Percentiles rank a stretch among this genome's conserved stretches.
These are phyloP conservation scores for Talaromyces piceae DNA, from an alignment of 2,329 filamentous ascomycete species.

Conservation along the genomic window DNA sequence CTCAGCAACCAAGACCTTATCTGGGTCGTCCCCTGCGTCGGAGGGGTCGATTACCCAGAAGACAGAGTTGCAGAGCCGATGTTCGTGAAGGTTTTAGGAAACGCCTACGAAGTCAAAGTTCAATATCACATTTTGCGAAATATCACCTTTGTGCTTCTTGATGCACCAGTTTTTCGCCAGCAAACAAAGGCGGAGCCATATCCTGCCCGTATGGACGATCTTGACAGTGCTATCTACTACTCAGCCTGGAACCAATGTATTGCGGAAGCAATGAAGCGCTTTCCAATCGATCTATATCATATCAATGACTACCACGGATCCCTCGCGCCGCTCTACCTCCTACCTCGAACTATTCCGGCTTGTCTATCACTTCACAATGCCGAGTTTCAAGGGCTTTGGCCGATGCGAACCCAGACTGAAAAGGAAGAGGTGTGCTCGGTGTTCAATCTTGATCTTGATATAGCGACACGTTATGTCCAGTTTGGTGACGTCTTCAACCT, in stretches of 20 bases:
- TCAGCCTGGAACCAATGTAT: conserved; percentile 66
- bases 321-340: conserved; percentile 56
- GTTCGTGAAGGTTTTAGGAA: conserved; percentile 54
- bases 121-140: conserved; percentile 58
- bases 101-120: conserved; percentile 54
- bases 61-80: conserved; percentile 55
- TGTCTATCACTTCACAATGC: conserved; percentile 62
- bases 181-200: conserved; percentile 58
- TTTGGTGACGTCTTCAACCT: conserved; percentile 65
- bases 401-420: conserved; percentile 56
- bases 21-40: conserved; percentile 58
- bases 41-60: conserved; percentile 56
- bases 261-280: conserved; percentile 55
- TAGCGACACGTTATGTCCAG: conserved; percentile 56
- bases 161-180: conserved; percentile 59
- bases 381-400: conserved; percentile 63
- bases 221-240: conserved; percentile 61
- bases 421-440: conserved; percentile 57
- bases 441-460: conserved; percentile 53
- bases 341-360: conserved; percentile 55
- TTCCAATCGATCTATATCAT: conserved; percentile 58
- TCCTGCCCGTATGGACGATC: conserved; percentile 61
- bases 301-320: conserved; percentile 61
- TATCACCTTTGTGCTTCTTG: conserved; percentile 61
- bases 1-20: conserved; percentile 58